Conservation (phyloP, 495 filamentous ascomycete genomes). For the Aspergillus diversus region DNA sequence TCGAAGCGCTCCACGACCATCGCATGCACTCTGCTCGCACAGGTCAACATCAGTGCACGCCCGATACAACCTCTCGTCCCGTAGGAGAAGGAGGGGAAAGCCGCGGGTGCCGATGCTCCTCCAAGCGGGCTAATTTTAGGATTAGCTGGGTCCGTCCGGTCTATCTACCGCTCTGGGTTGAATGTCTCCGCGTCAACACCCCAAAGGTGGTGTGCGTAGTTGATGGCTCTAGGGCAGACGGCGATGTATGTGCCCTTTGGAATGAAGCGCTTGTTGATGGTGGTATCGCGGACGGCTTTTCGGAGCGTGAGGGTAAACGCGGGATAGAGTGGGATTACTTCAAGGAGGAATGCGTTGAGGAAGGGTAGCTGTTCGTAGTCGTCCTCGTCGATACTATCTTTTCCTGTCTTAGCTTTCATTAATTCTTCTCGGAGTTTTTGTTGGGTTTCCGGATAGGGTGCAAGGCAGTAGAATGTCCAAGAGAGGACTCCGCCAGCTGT, state of each 20-base stretch:
- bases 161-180: background rate
- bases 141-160: background rate
- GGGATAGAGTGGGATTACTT: background rate
- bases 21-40: background rate
- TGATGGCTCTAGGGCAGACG: background rate
- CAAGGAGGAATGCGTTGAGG: background rate
- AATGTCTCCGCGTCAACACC: background rate
- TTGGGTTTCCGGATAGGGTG: background rate
- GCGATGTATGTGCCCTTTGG: background rate
- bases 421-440: background rate
- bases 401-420: background rate
- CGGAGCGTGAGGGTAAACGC: background rate
- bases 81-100: background rate
- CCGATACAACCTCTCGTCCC: background rate
- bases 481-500: background rate
- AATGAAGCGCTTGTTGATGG: background rate
- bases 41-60: background rate
- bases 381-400: background rate
- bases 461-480: background rate
- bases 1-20: background rate
- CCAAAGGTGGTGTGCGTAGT: background rate
- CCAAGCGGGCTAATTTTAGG: background rate
- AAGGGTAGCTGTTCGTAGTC: background rate
- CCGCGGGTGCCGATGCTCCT: background rate
- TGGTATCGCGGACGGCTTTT: background rate